Base-by-base conservation (phyloP, 768 basidiomycete genomes). In the Omphalotus guepiniiformis region DNA sequence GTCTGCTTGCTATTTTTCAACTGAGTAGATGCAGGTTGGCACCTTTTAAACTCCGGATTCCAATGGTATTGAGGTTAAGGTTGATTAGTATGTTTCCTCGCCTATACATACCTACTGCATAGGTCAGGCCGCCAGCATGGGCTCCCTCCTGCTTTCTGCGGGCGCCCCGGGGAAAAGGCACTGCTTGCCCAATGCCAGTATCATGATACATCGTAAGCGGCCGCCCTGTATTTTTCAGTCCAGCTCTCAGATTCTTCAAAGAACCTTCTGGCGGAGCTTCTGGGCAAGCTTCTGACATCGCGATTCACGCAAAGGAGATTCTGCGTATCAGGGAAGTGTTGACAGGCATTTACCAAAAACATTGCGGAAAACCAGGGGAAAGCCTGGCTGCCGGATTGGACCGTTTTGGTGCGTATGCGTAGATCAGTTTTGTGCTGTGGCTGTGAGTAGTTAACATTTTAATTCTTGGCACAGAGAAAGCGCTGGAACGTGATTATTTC, bases 31-130 rank as follows among this genome's bases (percentile, higher is more conserved):
- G 82, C 82, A 87, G 82, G 83, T 86, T 67, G 49, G 61, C 36
- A 34, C 12, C 37, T 19, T 48, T 26, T 13, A 19, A 16, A 26
- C 7, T 19, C 22, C 13, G 13, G 30, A 32, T 32, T 29, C 12
- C 22, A 42, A 21, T 48, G 19, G 30, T 25, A 38, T 5, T 40
- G 48, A 47, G 16, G 46, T 48, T 42, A 32, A n/a, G 44, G 18
- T 48, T 62, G 44, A 62, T 44, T 44, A 39, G 86, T 97, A 96
- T 65, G 88, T 98, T 55, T 86, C 88, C 11, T 85, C 90, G 38
- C 92, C 94, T 1, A 94, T 98, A 52, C 93, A 96, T 61, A 98
- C 95, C 1, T 97, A 96, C 68, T 93, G 93, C 62, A 78, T 97
- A 50, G 94, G 95, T 19, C 84, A 94, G 64, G 95, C 95, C 22